These are phyloP conservation scores for Murraya paniculata DNA, from an alignment of 345 rosid genomes.

Conservation along the genomic window DNA sequence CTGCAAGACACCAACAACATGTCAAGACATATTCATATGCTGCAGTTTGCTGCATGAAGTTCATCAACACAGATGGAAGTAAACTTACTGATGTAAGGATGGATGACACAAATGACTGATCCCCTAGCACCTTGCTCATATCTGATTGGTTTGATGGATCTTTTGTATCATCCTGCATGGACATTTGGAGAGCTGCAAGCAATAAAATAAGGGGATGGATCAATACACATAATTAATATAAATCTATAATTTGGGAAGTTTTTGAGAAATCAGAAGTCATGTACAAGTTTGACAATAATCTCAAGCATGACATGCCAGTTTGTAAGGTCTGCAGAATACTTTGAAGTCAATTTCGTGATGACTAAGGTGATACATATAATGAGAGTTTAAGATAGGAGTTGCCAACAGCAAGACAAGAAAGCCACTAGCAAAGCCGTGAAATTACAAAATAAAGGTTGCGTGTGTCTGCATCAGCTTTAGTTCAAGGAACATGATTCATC, in stretches of 20 bases:
- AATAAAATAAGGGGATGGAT: slow-evolving; percentile 7
- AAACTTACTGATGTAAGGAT: slow-evolving; percentile 67
- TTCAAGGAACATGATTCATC: background rate
- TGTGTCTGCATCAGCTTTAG: background rate
- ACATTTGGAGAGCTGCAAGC: slow-evolving; percentile 73
- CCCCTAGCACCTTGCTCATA: slow-evolving; percentile 48
- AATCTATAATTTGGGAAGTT: background rate
- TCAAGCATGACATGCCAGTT: background rate
- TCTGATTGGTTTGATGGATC: slow-evolving; percentile 34
- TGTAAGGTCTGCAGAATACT: background rate
- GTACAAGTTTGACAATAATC: background rate
- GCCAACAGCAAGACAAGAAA: too few species aligned
- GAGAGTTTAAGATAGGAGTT: background rate
- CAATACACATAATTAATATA: background rate
- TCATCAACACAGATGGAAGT: background rate
- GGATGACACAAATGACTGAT: slow-evolving; percentile 77
- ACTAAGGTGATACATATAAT: background rate
- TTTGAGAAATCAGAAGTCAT: background rate
- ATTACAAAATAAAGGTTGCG: background rate
- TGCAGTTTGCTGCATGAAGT: slow-evolving; percentile 8
- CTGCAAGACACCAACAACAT: slow-evolving; percentile 30
- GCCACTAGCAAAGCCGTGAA: background rate
- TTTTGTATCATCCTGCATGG: slow-evolving; percentile 48
- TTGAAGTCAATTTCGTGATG: background rate
- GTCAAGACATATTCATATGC: background rate